These are phyloP conservation scores for Suillus plorans DNA, from an alignment of 768 basidiomycete genomes.

Conservation along the genomic window DNA sequence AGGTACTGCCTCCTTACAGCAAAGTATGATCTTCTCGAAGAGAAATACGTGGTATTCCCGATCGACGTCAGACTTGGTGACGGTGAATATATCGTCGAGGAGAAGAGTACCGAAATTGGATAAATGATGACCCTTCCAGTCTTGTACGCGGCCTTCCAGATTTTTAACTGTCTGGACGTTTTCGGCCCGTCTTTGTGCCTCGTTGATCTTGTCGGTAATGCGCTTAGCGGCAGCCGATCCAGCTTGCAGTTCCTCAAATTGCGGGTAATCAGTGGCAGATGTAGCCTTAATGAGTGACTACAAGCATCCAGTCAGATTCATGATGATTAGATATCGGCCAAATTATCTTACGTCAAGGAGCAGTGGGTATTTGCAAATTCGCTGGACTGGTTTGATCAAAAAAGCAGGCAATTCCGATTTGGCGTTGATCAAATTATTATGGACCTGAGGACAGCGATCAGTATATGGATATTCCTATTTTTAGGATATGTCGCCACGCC, in stretches of 20 bases:
- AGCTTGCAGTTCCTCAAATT: conserved; percentile 77
- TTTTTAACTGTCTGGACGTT: conserved; percentile 89
- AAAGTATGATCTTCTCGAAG: conserved; percentile 98
- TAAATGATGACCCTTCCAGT: conserved; percentile 98
- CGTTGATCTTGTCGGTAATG: conserved; percentile 94
- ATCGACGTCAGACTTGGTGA: conserved; percentile 94
- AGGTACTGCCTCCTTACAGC: conserved; percentile 88
- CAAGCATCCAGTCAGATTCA: conserved; percentile 11
- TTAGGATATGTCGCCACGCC: conserved; percentile 23
- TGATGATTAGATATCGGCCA: conserved; percentile 15
- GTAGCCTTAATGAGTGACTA: conserved; percentile 79
- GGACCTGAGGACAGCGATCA: conserved; percentile 45
- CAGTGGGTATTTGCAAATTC: conserved; percentile 97
- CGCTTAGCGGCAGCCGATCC: conserved; percentile 88
- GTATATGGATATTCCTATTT: conserved; percentile 23
- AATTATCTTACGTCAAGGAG: conserved; percentile 70
- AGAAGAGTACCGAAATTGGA: conserved; percentile 92
- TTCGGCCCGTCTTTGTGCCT: conserved; percentile 88
- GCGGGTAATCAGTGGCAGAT: conserved; percentile 58
- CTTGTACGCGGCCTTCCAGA: conserved; percentile 84
- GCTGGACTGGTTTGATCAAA: conserved; percentile 97
- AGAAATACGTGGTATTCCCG: conserved; percentile 98
- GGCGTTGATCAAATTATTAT: conserved; percentile 84
- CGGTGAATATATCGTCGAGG: conserved; percentile 92
- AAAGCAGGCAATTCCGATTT: conserved; percentile 94